Base-by-base conservation (phyloP, 139 green algal genomes). In the Tetradesmus lagerheimii region DNA sequence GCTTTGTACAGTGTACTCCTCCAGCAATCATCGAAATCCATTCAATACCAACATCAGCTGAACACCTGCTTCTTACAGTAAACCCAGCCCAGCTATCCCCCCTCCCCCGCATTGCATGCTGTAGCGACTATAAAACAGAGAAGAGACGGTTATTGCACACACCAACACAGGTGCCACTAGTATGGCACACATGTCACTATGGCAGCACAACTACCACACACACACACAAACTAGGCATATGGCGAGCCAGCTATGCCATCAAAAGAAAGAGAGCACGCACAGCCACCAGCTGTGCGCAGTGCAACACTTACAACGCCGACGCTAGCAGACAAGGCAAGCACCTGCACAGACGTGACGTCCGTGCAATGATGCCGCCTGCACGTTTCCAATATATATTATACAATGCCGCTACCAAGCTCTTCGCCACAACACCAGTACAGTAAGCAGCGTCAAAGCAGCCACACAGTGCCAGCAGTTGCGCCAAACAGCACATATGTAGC, bases 141-240 rank as follows among this genome's bases (percentile, higher is more conserved):
- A n/a, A n/a, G n/a, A n/a, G n/a, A n/a, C n/a, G n/a, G 8, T 64
- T 18, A 71, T 31, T 71, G 57, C 57, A 31, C 57, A 31, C n/a
- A 31, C 57, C 57, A 71, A n/a, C 57, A 71, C 57, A n/a, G 1
- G 57, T 71, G 57, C 57, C 57, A 71, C 57, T 71, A 71, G 57
- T 31, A 71, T 71, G 57, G 57, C 57, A 71, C 57, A 71, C 57
- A 31, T 1, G 57, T 23, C 57, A 31, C 57, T n/a, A 5, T 9
- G 57, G 57, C 57, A 71, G 57, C 57, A 6, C 23, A 31, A 71
- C 20, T 9, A 71, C 57, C 20, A 71, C 57, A 64, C 57, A 71
- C n/a, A 71, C 20, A 71, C 57, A 64, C 57, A 71, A 71, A 71
- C 57, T 71, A 71, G 57, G 57, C 57, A 71, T 71, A 71, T 71